Percentiles rank a stretch among this genome's conserved stretches.
Evolutionary conservation across 331 rosid genomes (phyloP).

Genomic region (Prunus yedoensis): DNA sequence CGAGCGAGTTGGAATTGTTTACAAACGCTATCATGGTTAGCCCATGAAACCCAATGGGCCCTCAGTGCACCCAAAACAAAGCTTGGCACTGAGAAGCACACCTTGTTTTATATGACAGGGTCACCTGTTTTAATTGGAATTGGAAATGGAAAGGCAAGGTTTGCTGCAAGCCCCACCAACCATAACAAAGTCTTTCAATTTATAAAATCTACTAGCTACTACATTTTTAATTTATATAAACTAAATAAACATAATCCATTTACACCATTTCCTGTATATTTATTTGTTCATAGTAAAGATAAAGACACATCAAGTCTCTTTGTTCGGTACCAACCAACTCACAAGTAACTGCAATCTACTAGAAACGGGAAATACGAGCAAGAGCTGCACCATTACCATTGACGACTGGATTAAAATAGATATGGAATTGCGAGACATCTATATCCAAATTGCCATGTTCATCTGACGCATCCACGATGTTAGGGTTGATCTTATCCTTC

Average conservation of each 20-base stretch:
- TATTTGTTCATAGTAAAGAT: no score
- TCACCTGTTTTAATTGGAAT: no score
- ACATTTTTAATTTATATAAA: not conserved
- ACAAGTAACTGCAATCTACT: not conserved
- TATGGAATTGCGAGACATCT: constrained; percentile 16
- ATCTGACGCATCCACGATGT: constrained; percentile 41
- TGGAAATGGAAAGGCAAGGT: no score
- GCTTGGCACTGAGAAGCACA: not conserved
- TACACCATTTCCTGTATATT: not conserved
- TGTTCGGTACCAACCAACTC: not conserved
- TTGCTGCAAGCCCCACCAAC: no score
- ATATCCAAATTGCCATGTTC: constrained; percentile 30
- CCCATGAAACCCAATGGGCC: not conserved
- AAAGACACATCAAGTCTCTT: not conserved
- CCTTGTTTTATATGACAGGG: no score
- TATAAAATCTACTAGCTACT: not conserved
- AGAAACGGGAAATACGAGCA: not conserved
- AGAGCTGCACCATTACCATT: not conserved
- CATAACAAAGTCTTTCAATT: not conserved
- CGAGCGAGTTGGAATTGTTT: not conserved
- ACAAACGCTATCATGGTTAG: not conserved
- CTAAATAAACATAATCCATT: no score
- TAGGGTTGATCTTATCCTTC: constrained; percentile 40
- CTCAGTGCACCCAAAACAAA: not conserved
- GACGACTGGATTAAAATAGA: not conserved